Evolutionary conservation across 2,329 filamentous ascomycete genomes (phyloP).

Genomic region (Truncatella angustata): DNA sequence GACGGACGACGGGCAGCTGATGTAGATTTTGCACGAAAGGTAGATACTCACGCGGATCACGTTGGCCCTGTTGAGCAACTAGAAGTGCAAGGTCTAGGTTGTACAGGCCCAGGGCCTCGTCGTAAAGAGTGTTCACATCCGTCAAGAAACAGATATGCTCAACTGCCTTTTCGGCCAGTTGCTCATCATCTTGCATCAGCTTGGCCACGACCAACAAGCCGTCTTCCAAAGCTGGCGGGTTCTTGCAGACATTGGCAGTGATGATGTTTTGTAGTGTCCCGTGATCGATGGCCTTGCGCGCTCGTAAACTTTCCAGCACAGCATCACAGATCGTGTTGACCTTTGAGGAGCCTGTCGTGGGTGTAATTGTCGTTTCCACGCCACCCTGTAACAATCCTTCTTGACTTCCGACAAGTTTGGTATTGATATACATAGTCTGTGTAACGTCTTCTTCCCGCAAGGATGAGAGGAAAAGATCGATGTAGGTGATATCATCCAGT

Average conservation of each 20-base stretch:
- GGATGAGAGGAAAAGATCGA: conserved; percentile 89
- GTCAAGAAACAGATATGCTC: conserved; percentile 98
- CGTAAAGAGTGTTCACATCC: conserved; percentile 88
- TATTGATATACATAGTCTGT: conserved; percentile 90
- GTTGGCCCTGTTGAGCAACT: conserved; percentile 93
- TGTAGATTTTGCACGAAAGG: conserved; percentile 91
- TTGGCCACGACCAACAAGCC: conserved; percentile 77
- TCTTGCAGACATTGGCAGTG: conserved; percentile 92
- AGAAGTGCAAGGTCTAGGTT: conserved; percentile 86
- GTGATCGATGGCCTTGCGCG: conserved; percentile 57
- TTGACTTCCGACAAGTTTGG: conserved; percentile 48
- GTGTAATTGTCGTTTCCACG: conserved; percentile 2
- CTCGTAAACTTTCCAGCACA: conserved; percentile 66
- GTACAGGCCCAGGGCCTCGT: conserved; percentile 86
- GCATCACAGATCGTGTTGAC: conserved; percentile 88
- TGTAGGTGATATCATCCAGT: conserved; percentile 74
- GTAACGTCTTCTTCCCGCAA: conserved; percentile 89
- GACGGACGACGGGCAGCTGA: conserved; percentile 65
- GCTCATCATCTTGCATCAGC: conserved; percentile 65
- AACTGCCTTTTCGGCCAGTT: conserved; percentile 81
- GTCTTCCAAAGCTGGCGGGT: conserved; percentile 83
- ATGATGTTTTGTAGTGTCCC: conserved; percentile 78
- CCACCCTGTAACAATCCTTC: conserved; percentile 15
- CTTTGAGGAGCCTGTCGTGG: conserved; percentile 49
- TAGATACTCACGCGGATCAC: conserved; percentile 91